Evolutionary conservation across 306 rosid species (phyloP).

Genomic region (Astragalus membranaceus): DNA sequence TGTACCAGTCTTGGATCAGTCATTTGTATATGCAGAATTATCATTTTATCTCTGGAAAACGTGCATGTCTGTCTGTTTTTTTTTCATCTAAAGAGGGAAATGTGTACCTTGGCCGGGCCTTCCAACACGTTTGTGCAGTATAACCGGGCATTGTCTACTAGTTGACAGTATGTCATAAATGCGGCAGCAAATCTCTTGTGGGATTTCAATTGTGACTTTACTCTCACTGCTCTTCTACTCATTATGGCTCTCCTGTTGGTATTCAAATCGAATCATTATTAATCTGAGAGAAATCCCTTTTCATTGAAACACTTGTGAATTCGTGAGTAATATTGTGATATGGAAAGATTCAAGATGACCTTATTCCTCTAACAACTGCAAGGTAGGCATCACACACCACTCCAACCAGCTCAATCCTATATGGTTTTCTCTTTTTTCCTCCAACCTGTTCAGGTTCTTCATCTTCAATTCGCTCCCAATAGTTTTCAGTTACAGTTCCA

Average conservation of each 20-base stretch:
- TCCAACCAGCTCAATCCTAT: conserved; percentile 95
- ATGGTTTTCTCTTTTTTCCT: conserved; percentile 83
- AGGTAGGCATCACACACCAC: conserved; percentile 95
- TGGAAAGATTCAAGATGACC: conserved; percentile 29
- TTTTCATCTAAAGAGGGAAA: neutral
- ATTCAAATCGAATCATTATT: conserved; percentile 13
- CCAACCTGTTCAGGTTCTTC: conserved; percentile 65
- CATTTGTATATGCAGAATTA: neutral
- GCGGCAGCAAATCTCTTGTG: conserved; percentile 88
- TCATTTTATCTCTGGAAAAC: neutral
- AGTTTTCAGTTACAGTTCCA: conserved; percentile 68
- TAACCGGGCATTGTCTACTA: conserved; percentile 76
- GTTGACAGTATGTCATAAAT: conserved; percentile 63
- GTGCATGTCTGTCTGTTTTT: neutral
- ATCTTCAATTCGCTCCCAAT: conserved; percentile 71
- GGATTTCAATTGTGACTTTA: conserved; percentile 73
- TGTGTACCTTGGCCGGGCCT: conserved; percentile 80
- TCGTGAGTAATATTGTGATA: conserved; percentile 3
- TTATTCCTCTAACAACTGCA: conserved; percentile 81
- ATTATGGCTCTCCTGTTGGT: conserved; percentile 77
- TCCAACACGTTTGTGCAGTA: conserved; percentile 82
- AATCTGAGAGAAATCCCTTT: neutral
- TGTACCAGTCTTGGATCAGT: neutral
- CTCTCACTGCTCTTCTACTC: conserved; percentile 82
- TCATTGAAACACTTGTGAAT: neutral